Conservation (phyloP, 106 monocot genomes). For the Allium fistulosum region DNA sequence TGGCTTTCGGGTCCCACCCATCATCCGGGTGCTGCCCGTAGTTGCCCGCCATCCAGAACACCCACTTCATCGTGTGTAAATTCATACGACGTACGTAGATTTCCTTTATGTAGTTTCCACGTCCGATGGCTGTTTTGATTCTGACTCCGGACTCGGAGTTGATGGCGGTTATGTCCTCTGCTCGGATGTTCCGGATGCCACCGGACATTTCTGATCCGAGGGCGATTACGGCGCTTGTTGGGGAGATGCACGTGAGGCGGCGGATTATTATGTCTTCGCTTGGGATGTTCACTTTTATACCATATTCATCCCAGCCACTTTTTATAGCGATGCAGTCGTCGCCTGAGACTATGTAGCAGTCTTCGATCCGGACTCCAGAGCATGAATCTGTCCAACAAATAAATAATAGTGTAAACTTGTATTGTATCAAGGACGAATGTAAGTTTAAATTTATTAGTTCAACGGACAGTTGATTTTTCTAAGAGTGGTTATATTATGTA, state of each 20-base stretch:
- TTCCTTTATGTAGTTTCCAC: conserved; percentile 65
- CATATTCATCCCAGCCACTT: conserved; percentile 96
- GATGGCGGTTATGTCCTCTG: conserved; percentile 69
- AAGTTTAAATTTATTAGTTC: too few relatives aligned
- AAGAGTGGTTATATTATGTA: too few relatives aligned
- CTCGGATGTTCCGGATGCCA: conserved; percentile 67
- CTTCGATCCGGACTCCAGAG: conserved; percentile 69
- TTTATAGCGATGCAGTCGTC: conserved; percentile 94
- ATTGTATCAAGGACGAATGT: too few relatives aligned
- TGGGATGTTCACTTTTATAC: conserved; percentile 66
- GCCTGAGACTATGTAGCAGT: conserved; percentile 78
- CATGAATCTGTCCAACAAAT: conserved; percentile 51
- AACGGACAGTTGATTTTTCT: too few relatives aligned
- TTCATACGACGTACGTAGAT: conserved; percentile 53
- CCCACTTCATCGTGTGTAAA: conserved; percentile 73
- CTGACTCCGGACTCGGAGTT: conserved; percentile 69
- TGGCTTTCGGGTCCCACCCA: conserved; percentile 56
- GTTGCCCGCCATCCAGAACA: conserved; percentile 78
- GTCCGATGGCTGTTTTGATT: conserved; percentile 72
- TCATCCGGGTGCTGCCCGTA: conserved; percentile 72
- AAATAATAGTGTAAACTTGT: too few relatives aligned
- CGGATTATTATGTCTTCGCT: conserved; percentile 67
- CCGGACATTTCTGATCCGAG: conserved; percentile 96
- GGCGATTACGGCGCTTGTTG: conserved; percentile 79
- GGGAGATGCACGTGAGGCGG: conserved; percentile 81